These are phyloP conservation scores for Zymoseptoria brevis DNA, from an alignment of 2,329 filamentous ascomycete species.

Conservation along the genomic window DNA sequence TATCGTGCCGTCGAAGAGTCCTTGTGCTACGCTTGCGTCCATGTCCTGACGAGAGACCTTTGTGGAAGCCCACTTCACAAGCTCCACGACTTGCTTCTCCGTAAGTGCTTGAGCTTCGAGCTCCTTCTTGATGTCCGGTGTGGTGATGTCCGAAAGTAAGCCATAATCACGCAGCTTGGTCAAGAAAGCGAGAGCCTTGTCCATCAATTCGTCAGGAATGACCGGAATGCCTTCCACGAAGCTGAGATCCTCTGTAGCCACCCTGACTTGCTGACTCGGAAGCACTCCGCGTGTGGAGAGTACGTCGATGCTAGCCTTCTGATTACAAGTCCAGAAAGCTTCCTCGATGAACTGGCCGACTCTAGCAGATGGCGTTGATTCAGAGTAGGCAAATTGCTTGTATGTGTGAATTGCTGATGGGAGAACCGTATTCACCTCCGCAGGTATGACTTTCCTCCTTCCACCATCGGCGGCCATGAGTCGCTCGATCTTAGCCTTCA, in stretches of 20 bases:
- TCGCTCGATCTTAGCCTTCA: slow-evolving; percentile 49
- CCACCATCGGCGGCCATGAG: slow-evolving; percentile 20
- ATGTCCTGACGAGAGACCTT: slow-evolving; percentile 66
- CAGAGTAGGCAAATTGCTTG: slow-evolving; percentile 78
- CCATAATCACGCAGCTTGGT: slow-evolving; percentile 74
- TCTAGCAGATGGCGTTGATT: slow-evolving; percentile 79
- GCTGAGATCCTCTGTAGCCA: slow-evolving; percentile 60
- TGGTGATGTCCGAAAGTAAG: slow-evolving; percentile 77
- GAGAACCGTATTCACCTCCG: slow-evolving; percentile 59
- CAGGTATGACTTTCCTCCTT: slow-evolving; percentile 47
- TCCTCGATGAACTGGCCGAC: slow-evolving; percentile 86
- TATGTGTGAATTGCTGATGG: slow-evolving; percentile 75
- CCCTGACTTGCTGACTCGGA: slow-evolving; percentile 72
- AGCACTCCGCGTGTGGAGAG: slow-evolving; percentile 83
- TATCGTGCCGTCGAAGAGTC: slow-evolving; percentile 72
- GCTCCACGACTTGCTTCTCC: slow-evolving; percentile 68
- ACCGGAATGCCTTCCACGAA: slow-evolving; percentile 88
- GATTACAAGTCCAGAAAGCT: slow-evolving; percentile 90
- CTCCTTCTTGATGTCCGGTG: slow-evolving; percentile 76
- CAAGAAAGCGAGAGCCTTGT: slow-evolving; percentile 63
- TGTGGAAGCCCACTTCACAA: slow-evolving; percentile 73
- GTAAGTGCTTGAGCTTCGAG: slow-evolving; percentile 74
- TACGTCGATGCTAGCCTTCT: slow-evolving; percentile 73
- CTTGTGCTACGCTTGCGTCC: slow-evolving; percentile 57
- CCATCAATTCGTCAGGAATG: slow-evolving; percentile 66